Evolutionary conservation across 2,329 filamentous ascomycete species (phyloP), one percentile per base, ranked within the genome.

Genomic region (Rachicladosporium sp.): DNA sequence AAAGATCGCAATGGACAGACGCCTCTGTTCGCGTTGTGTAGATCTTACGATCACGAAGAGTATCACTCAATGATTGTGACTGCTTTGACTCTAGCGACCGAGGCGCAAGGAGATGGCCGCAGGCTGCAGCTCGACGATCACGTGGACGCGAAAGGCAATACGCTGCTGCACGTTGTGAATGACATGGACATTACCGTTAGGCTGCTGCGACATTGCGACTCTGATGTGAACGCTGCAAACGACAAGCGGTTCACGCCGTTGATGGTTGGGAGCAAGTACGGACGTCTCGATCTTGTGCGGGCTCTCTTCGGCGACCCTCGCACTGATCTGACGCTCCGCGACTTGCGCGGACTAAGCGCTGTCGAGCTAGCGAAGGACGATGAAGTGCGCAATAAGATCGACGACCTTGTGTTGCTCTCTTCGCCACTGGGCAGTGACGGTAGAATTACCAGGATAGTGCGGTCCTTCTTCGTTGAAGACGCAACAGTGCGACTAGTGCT

Each of bases 261-360:
- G 41, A 98, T 98, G 91, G 82, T 98, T 46, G 89, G 89, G 6
- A 96, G 89, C 71, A 98, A 98, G 60, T 98, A 96, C 56, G 91
- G 91, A 29, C 77, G 91, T 46, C 82, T 93, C 39, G 91, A 96
- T 52, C 85, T 94, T 69, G 89, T 98, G 11, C 74, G 88, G 43
- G 79, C 80, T 7, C 70, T 98, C 4, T 96, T 93, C 59, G 74
- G 80, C 32, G 91, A 98, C 56, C 76, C 85, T 15, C 71, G 93
- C 50, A 86, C 95, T 4, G 91, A 98, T 56, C 65, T 89, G 10
- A 78, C 81, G 32, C 77, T 88, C 23, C 83, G 82, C 58, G 93
- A 98, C 58, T 64, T 84, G 10, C 76, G 91, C 43, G 91, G 91
- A 0, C 69, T 98, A 50, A 95, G 89, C 6, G 91, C 91, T 6